Conservation (phyloP, 495 filamentous ascomycete species). For the Oleoguttula mirabilis region DNA sequence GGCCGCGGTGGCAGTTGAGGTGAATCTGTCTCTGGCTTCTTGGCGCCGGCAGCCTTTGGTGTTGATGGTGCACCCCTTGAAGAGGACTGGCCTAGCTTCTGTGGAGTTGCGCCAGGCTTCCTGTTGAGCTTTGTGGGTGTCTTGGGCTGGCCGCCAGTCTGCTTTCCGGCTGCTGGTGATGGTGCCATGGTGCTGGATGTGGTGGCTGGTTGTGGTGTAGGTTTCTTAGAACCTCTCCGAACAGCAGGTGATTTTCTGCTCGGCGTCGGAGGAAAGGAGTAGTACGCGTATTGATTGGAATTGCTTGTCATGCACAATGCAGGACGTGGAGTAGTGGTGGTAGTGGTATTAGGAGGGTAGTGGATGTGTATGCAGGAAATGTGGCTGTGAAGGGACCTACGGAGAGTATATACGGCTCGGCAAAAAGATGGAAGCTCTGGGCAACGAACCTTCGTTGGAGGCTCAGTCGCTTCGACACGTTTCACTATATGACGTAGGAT, state of each 20-base stretch:
- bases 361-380: constrained; percentile 8
- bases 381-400: constrained; percentile 10
- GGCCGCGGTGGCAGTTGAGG: constrained; percentile 28
- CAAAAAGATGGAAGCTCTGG: too few relatives aligned
- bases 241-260: constrained; percentile 32
- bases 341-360: background rate
- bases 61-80: constrained; percentile 22
- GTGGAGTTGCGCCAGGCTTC: constrained; percentile 35
- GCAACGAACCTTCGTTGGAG: too few relatives aligned
- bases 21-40: constrained; percentile 25
- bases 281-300: constrained; percentile 38
- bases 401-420: constrained; percentile 8
- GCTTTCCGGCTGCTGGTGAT: constrained; percentile 39
- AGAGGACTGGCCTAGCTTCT: constrained; percentile 29
- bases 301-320: constrained; percentile 36
- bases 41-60: constrained; percentile 20
- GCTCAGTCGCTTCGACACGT: too few relatives aligned
- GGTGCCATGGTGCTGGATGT: constrained; percentile 34
- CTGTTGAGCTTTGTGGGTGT: constrained; percentile 42
- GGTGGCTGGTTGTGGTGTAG: constrained; percentile 27
- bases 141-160: constrained; percentile 27
- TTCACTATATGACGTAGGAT: too few relatives aligned
- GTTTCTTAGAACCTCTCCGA: constrained; percentile 19
- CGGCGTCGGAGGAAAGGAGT: constrained; percentile 40
- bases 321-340: constrained; percentile 4